These are phyloP conservation scores for Eimeria praecox DNA, from an alignment of 169 alveolate species.

Conservation along the genomic window DNA sequence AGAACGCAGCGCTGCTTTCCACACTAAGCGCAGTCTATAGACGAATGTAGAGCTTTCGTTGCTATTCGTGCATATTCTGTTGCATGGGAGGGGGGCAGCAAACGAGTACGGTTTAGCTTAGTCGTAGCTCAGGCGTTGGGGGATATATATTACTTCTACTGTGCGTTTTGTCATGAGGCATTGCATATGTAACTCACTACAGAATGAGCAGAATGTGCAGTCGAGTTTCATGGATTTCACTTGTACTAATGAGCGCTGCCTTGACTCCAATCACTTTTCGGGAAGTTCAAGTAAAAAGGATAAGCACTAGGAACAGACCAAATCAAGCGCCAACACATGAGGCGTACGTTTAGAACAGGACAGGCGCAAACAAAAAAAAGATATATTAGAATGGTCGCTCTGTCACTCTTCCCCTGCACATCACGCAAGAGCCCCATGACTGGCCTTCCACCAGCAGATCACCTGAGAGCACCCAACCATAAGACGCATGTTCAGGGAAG, in stretches of 20 bases:
- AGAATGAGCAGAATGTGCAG: neutral
- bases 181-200: neutral
- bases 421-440: slow-evolving; percentile 57
- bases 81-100: too few relatives aligned
- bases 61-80: neutral
- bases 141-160: neutral
- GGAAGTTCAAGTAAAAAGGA: neutral
- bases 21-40: neutral
- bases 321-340: neutral
- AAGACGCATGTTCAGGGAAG: neutral
- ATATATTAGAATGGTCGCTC: slow-evolving; percentile 38
- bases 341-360: neutral
- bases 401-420: slow-evolving; percentile 48
- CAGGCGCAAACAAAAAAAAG: neutral
- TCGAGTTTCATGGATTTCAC: neutral
- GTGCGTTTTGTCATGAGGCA: neutral
- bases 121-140: neutral
- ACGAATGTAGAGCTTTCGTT: neutral
- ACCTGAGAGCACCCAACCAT: neutral
- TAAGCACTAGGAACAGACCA: neutral
- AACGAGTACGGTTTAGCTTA: too few relatives aligned
- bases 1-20: neutral
- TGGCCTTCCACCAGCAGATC: slow-evolving; percentile 55
- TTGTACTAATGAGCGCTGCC: neutral
- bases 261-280: neutral